Evolutionary conservation across 2,329 filamentous ascomycete species (phyloP), one percentile per base, ranked within the genome.

Genomic region (Trichophaea hybrida): DNA sequence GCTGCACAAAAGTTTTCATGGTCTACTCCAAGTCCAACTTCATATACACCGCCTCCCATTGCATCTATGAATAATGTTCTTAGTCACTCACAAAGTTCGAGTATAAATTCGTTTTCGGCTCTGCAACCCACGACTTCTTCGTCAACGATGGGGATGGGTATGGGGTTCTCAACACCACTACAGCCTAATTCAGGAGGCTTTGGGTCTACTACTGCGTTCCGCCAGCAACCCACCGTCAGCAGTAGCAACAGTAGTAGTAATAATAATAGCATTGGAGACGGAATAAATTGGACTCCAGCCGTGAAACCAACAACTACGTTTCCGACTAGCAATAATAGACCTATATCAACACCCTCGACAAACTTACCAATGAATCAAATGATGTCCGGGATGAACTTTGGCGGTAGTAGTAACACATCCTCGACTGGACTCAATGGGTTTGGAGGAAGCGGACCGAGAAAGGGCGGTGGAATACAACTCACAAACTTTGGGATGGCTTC

Each of bases 1-100:
- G 53, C 34, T 10, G 53, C 75, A 2, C 74, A 77, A 0, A 73
- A 77, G 3, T 85, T 85, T 69, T 77, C 81, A 6, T 85, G 82
- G 82, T 84, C 82, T 1, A 82, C 80, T 2, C 78, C 80, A 8
- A 74, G 73, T 7, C 73, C 78, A 4, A 72, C 73, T 13, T 70
- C 70, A 5, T 65, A 71, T 50, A 59, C 69, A 13, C 60, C 70
- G 6, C 62, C 49, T 55, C 57, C 50, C 48, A 63, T 56, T 7
- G 5, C 24, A 10, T 46, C 35, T 5, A 35, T 51, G 55, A 2
- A 53, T 59, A 43, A 58, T 51, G 44, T 57, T 46, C 7, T 58
- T 58, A 34, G 63, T 55, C 13, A 15, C 15, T 49, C 44, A 49
- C 38, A 43, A 43, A 63, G 61, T 34, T 24, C 24, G 24, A 24